Evolutionary conservation across 2,329 filamentous ascomycete genomes (phyloP), one percentile per base, ranked within the genome.

Genomic region (Trichoderma pleuroti): DNA sequence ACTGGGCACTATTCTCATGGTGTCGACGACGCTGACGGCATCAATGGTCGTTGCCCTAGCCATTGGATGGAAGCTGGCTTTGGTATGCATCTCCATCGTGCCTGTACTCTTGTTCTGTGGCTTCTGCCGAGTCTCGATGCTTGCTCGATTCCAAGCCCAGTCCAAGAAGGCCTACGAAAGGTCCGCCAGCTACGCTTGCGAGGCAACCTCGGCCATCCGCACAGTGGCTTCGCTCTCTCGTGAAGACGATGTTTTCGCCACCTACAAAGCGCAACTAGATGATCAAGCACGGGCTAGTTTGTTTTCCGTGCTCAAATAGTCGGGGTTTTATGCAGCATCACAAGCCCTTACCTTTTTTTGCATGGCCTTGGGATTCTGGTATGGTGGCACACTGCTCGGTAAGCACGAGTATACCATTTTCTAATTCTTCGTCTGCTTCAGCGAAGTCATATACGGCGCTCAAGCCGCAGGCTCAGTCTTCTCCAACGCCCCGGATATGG

Each of bases 221-320:
- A 91, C 89, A 0, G 88, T 91, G 1, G 82, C 86, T 0, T 83
- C 87, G 0, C 79, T 91, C 5, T 88, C 86, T 0, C 86, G 91
- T 81, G 89, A 91, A 74, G 81, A 86, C 63, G 81, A 81, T 16
- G 89, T 91, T 63, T 80, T 80, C 36, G 72, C 75, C 3, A 76
- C 81, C 4, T 83, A 83, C 62, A 18, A 34, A 24, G 21, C 30
- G 18, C 59, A 61, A n/a, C 59, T 36, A 16, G n/a, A 14, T 16
- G 18, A 32, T 5, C 61, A 46, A 34, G 26, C 39, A n/a, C 32
- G 61, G 18, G 7, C 12, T 26, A n/a, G n/a, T 64, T 16, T 34
- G 2, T 12, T 36, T 11, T 34, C 59, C 5, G 30, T 24, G 30
- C 21, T 61, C 10, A 34, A 39, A 12, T 36, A n/a, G 11, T 61